Evolutionary conservation across 257 asterid species (phyloP).

Genomic region (Marsdenia floribunda): DNA sequence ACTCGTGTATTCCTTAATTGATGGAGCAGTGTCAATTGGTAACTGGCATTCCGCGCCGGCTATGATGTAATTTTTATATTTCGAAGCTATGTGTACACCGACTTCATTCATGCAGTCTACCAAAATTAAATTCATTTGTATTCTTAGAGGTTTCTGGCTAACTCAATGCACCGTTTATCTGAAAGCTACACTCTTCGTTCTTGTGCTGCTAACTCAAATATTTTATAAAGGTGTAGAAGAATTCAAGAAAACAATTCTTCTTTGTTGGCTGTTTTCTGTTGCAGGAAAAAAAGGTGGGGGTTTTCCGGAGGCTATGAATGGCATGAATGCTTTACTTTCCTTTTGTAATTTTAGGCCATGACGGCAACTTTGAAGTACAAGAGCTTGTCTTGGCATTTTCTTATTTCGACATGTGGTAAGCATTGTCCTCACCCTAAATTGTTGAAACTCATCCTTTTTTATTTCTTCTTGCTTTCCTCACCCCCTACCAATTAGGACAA

Average conservation of each 20-base stretch:
- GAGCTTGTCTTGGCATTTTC: not conserved
- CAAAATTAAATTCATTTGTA: not conserved
- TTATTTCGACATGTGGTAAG: not conserved
- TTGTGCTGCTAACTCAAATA: not conserved
- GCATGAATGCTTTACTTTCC: not conserved
- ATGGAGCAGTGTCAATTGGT: slow-evolving; percentile 7
- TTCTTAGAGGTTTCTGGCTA: not conserved
- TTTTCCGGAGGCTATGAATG: not conserved
- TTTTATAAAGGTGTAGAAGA: not conserved
- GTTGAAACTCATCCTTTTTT: not conserved
- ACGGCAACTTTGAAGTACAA: not conserved
- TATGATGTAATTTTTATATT: not conserved
- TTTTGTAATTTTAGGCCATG: not conserved
- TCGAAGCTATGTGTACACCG: not conserved
- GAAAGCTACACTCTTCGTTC: not conserved
- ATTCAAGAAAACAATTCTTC: not conserved
- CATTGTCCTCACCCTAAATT: not conserved
- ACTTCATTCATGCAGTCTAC: not conserved
- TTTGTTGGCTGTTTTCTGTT: not conserved
- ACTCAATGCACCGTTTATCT: not conserved
- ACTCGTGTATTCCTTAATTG: slow-evolving; percentile 10
- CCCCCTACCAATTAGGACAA: not conserved
- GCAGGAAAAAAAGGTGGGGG: not conserved
- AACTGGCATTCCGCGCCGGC: not conserved
- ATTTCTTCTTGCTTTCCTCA: not conserved